Evolutionary conservation across 2,329 filamentous ascomycete species (phyloP).

Genomic region (Clonostachys byssicola): DNA sequence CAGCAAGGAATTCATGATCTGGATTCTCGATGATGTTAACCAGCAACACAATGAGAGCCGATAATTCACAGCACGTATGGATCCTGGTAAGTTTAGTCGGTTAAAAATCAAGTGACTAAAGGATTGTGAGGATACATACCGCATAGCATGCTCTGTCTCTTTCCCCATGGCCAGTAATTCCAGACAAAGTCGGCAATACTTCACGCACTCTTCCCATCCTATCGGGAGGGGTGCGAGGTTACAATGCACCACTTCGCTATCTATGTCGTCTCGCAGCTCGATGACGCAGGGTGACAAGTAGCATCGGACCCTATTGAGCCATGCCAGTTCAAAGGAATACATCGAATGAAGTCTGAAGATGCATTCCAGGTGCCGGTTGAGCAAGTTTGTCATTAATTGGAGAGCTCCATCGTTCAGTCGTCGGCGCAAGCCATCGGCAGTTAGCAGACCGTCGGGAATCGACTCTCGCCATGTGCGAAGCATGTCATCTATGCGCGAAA

Average conservation of each 20-base stretch:
- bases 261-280: too few relatives aligned
- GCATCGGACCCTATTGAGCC: too few relatives aligned
- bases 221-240: constrained; percentile 10
- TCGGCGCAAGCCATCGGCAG: constrained; percentile 18
- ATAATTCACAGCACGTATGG: constrained; percentile 6
- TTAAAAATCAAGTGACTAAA: constrained; percentile 1
- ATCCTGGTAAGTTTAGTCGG: constrained; percentile 10
- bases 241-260: too few relatives aligned
- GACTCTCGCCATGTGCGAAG: constrained; percentile 29
- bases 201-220: constrained; percentile 23
- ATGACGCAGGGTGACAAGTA: too few relatives aligned
- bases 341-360: constrained; percentile 3
- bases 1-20: neutral
- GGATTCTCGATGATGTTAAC: constrained; percentile 23
- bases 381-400: constrained; percentile 22
- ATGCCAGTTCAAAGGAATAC: too few relatives aligned
- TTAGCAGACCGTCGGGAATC: constrained; percentile 22
- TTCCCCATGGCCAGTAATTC: constrained; percentile 18
- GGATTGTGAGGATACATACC: constrained; percentile 10
- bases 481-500: constrained; percentile 19
- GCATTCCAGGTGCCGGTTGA: constrained; percentile 23
- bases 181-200: constrained; percentile 25
- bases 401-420: neutral
- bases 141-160: constrained; percentile 22
- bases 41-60: constrained; percentile 23